These are phyloP conservation scores for Wickerhamiella vanderwaltii DNA, from an alignment of 805 yeast species.

Conservation along the genomic window DNA sequence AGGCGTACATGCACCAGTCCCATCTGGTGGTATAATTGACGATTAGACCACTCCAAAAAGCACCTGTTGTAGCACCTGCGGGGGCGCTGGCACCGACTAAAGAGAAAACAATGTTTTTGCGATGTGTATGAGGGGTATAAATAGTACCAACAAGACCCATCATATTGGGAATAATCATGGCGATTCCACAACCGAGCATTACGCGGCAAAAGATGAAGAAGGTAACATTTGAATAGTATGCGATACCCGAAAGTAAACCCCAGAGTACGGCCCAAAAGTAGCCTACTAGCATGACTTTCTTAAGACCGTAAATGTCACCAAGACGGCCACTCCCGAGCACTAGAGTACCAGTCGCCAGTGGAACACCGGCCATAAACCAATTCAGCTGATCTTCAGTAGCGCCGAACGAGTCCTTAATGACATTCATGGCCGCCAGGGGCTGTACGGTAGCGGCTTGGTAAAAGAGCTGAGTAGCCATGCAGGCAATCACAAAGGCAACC, in stretches of 20 bases:
- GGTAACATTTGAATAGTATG: constrained; percentile 33
- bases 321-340: constrained; percentile 55
- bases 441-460: constrained; percentile 32
- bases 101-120: constrained; percentile 45
- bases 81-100: constrained; percentile 53
- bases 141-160: constrained; percentile 41
- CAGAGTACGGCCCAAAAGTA: constrained; percentile 45
- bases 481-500: constrained; percentile 21
- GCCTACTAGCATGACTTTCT: constrained; percentile 41
- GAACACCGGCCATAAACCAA: constrained; percentile 65
- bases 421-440: constrained; percentile 23
- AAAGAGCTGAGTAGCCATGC: constrained; percentile 28
- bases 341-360: constrained; percentile 61
- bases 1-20: constrained; percentile 33
- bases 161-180: constrained; percentile 46
- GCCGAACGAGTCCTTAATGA: constrained; percentile 26
- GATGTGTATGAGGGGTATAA: constrained; percentile 15
- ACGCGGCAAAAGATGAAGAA: constrained; percentile 37
- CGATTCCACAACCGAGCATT: constrained; percentile 54
- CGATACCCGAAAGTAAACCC: constrained; percentile 48
- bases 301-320: constrained; percentile 63
- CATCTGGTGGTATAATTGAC: constrained; percentile 16
- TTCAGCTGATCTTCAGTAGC: constrained; percentile 26
- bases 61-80: constrained; percentile 46
- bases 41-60: constrained; percentile 30